Percentiles rank a stretch among this genome's conserved stretches.
phyloP scores from a whole-genome alignment of 805 yeast genomes.

The Pachysolen tannophilus region DNA sequence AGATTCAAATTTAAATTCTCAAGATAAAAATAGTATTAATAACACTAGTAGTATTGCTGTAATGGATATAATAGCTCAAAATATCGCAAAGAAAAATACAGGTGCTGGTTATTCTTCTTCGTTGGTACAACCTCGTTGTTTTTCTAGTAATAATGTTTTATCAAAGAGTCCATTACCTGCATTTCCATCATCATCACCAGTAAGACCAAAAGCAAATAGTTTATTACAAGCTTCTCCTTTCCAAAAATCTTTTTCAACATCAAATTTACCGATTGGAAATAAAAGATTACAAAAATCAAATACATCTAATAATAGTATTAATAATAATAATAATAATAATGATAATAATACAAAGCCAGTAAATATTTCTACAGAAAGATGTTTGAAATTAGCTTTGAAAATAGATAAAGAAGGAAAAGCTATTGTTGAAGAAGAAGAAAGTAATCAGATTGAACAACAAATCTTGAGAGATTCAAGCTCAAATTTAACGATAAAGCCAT shows the following conservation, averaged over 20 bases:
- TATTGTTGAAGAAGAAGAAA: slow-evolving; percentile 5
- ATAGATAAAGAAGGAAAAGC: slow-evolving; percentile 9
- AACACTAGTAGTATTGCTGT: too few species aligned
- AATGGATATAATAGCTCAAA: too few species aligned
- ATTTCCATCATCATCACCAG: slow-evolving; percentile 6
- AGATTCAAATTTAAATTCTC: too few species aligned
- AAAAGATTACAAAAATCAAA: neutral
- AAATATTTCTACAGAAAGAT: neutral
- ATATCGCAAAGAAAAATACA: too few species aligned
- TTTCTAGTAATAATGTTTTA: too few species aligned
- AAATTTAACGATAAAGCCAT: slow-evolving; percentile 8
- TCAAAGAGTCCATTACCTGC: slow-evolving; percentile 4
- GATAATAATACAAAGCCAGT: neutral
- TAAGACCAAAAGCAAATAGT: slow-evolving; percentile 3
- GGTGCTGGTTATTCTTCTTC: too few species aligned
- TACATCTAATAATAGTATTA: too few species aligned
- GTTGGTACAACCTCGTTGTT: too few species aligned
- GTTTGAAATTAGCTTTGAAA: slow-evolving; percentile 6
- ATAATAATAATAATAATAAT: too few species aligned
- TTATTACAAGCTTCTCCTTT: too few species aligned
- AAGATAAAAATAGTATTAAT: too few species aligned
- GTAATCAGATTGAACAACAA: slow-evolving; percentile 1
- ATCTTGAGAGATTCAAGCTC: slow-evolving; percentile 5
- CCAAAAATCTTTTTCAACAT: slow-evolving; percentile 6
- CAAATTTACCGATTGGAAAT: slow-evolving; percentile 2